Conservation (phyloP, 2,329 filamentous ascomycete genomes). For the Claviceps humidiphila region DNA sequence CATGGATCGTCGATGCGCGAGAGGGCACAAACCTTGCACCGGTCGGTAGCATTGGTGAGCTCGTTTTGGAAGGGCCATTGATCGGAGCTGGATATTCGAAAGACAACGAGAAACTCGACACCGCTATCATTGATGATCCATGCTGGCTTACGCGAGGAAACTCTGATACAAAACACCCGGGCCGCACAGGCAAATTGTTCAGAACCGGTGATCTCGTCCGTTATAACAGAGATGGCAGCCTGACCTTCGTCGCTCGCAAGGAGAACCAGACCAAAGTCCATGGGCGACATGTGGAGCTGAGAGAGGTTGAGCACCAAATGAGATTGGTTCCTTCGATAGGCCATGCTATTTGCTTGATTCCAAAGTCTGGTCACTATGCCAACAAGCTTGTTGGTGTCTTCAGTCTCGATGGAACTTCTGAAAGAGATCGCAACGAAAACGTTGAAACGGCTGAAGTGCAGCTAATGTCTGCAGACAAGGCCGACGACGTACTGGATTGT, state of each 20-base stretch:
- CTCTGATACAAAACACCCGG: conserved; percentile 1
- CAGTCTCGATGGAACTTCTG: background rate
- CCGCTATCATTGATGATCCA: conserved; percentile 6
- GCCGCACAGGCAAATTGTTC: conserved; percentile 9
- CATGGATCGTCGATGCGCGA: conserved; percentile 12
- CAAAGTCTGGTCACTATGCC: conserved; percentile 1
- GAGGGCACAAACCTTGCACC: conserved; percentile 9
- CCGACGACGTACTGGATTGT: background rate
- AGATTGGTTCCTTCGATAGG: background rate
- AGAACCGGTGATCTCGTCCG: conserved; percentile 11
- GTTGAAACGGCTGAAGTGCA: background rate
- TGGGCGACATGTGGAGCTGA: conserved; percentile 38
- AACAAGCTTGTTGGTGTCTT: conserved; percentile 6
- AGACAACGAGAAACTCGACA: conserved; percentile 5
- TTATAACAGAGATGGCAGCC: conserved; percentile 20
- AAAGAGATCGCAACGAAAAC: background rate
- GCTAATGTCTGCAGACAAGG: background rate
- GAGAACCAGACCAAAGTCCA: conserved; percentile 43
- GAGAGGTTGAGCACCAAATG: conserved; percentile 10
- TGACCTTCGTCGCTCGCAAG: conserved; percentile 33
- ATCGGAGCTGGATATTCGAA: conserved; percentile 13
- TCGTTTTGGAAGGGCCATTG: conserved; percentile 15
- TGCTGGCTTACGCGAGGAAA: conserved; percentile 5
- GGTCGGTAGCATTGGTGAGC: conserved; percentile 13
- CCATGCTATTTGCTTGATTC: conserved; percentile 1